These are phyloP conservation scores for Fusarium pseudograminearum DNA, from an alignment of 2,329 filamentous ascomycete genomes.

Conservation along the genomic window DNA sequence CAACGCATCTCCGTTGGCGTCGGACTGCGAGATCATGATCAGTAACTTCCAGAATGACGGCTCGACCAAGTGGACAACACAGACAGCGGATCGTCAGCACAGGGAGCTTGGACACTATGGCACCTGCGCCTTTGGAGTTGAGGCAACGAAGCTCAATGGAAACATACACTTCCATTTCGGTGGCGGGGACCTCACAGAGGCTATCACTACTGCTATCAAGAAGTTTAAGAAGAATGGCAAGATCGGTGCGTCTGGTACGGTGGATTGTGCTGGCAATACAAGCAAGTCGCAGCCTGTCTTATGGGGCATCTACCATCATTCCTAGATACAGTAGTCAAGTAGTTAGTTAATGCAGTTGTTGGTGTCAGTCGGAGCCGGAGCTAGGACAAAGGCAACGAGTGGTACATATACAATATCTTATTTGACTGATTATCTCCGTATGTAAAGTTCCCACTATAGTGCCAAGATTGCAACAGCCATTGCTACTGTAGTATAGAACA, in stretches of 20 bases:
- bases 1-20: neutral
- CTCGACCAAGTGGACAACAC: neutral
- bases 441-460: neutral
- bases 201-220: neutral
- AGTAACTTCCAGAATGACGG: neutral
- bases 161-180: neutral
- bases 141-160: neutral
- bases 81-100: neutral
- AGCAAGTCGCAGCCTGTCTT: neutral
- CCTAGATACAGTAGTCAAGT: neutral
- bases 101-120: neutral
- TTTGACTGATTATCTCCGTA: too few species aligned
- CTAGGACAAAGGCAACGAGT: too few species aligned
- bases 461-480: neutral
- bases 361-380: too few species aligned
- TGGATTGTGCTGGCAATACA: neutral
- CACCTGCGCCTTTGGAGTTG: conserved; percentile 5
- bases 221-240: neutral
- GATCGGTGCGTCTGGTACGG: neutral
- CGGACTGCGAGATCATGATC: neutral
- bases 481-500: accelerated
- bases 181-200: neutral
- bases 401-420: too few species aligned
- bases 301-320: neutral
- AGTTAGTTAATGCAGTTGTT: neutral